A percentile compares a stretch with the other conserved stretches of the same genome.
phyloP scores from a whole-genome alignment of 352 stramenopile species.

The Phytophthora podocarpi region DNA sequence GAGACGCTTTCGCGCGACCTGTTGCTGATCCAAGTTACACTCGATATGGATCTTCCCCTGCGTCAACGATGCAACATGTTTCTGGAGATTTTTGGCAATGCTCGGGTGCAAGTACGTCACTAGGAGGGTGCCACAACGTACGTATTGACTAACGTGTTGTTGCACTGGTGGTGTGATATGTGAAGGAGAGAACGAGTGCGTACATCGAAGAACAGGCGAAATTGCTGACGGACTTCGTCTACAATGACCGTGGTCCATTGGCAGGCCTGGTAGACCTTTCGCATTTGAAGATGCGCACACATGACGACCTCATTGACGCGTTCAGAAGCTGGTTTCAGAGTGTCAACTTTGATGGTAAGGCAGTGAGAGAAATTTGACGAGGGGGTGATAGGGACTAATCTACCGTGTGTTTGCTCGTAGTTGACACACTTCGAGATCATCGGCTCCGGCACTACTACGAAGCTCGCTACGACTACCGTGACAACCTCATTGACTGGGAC shows the following conservation, averaged over 20 bases:
- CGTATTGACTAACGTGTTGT: background rate
- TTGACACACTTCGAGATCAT: constrained; percentile 83
- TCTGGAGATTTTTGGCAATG: constrained; percentile 95
- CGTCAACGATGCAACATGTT: constrained; percentile 89
- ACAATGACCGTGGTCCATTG: constrained; percentile 67
- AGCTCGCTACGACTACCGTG: constrained; percentile 92
- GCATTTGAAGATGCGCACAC: constrained; percentile 90
- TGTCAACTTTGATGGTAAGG: constrained; percentile 78
- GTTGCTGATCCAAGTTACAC: constrained; percentile 85
- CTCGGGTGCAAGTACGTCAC: constrained; percentile 70
- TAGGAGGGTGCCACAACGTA: background rate
- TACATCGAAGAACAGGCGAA: constrained; percentile 86
- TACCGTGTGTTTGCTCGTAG: constrained; percentile 25
- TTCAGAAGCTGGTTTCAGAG: constrained; percentile 83
- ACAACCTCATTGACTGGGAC: constrained; percentile 95
- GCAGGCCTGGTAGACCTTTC: constrained; percentile 79
- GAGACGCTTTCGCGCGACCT: constrained; percentile 91
- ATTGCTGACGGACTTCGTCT: constrained; percentile 71
- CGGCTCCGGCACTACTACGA: constrained; percentile 92
- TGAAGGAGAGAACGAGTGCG: constrained; percentile 73
- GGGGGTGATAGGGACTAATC: background rate
- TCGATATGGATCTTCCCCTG: constrained; percentile 90
- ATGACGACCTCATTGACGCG: constrained; percentile 88
- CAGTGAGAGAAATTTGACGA: background rate
- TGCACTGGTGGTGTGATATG: background rate